A percentile compares a stretch with the other conserved stretches of the same genome.
Conservation (phyloP, 371 early-diverging fungal species). For the Mortierella sp. region DNA sequence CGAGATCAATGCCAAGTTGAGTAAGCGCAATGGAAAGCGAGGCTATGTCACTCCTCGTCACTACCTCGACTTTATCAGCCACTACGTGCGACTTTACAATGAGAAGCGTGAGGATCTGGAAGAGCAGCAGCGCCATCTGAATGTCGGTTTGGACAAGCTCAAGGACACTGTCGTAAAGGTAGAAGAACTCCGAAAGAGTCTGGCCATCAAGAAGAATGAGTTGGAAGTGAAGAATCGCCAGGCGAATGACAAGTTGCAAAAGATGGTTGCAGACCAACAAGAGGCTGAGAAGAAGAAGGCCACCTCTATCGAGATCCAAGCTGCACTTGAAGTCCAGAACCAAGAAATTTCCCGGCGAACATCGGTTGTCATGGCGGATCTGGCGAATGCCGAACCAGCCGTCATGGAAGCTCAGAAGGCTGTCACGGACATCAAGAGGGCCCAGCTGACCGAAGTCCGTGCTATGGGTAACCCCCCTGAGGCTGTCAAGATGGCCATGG, state of each 20-base stretch:
- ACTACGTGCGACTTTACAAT: constrained; percentile 89
- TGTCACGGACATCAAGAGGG: constrained; percentile 95
- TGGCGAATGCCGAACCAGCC: constrained; percentile 97
- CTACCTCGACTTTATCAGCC: constrained; percentile 96
- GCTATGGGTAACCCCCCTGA: constrained; percentile 98
- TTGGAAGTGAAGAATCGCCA: constrained; percentile 89
- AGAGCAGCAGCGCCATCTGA: constrained; percentile 98
- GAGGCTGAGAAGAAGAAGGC: constrained; percentile 94
- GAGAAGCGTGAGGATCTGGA: constrained; percentile 96
- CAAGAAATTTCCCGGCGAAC: constrained; percentile 85
- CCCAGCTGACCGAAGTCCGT: constrained; percentile 98
- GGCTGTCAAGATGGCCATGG: constrained; percentile 97
- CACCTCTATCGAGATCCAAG: constrained; percentile 83
- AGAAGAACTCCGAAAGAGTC: constrained; percentile 89
- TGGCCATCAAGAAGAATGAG: constrained; percentile 89
- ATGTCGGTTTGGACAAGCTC: constrained; percentile 96
- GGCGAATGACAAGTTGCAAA: constrained; percentile 96
- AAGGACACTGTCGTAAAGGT: constrained; percentile 97
- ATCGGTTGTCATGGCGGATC: constrained; percentile 85
- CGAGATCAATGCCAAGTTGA: constrained; percentile 85
- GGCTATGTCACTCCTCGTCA: constrained; percentile 97
- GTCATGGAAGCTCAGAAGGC: constrained; percentile 96
- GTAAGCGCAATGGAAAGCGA: constrained; percentile 81
- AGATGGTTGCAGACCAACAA: constrained; percentile 96
- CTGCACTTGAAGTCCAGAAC: constrained; percentile 82